Percentiles rank a stretch among this genome's conserved stretches.
Conservation (phyloP, 208 protist species). For the Acanthamoeba divionensis region DNA sequence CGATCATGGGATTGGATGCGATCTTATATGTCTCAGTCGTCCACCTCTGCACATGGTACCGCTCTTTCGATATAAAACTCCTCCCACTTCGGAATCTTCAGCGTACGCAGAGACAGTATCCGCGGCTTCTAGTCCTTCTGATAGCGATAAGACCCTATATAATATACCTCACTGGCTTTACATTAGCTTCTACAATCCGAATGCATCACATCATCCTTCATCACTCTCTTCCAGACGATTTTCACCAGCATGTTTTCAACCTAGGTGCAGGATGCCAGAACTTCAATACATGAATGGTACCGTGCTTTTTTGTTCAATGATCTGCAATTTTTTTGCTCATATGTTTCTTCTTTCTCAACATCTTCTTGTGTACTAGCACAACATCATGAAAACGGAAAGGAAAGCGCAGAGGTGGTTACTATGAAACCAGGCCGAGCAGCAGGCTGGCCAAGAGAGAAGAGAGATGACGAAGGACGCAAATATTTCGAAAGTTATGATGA, state of each 20-base stretch:
- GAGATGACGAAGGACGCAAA: background rate
- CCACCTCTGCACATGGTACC: slow-evolving; percentile 75
- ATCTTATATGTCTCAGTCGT: slow-evolving; percentile 74
- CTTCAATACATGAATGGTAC: too few relatives aligned
- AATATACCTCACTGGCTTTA: slow-evolving; percentile 66
- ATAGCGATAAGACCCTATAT: background rate
- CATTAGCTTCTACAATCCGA: slow-evolving; percentile 63
- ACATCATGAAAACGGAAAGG: background rate
- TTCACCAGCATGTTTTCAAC: background rate
- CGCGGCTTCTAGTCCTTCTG: background rate
- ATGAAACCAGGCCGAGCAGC: background rate
- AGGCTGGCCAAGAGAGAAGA: background rate
- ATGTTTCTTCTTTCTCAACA: background rate
- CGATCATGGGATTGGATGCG: slow-evolving; percentile 79
- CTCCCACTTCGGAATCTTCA: background rate
- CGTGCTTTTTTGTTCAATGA: too few relatives aligned
- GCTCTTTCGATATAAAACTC: background rate
- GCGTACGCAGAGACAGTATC: background rate
- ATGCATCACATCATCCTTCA: background rate
- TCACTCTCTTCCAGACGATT: background rate
- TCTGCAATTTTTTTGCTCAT: too few relatives aligned
- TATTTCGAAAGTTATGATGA: slow-evolving; percentile 33
- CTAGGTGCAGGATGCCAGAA: slow-evolving; percentile 10
- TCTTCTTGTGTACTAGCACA: background rate
- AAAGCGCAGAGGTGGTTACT: background rate